Percentiles rank a stretch among this genome's conserved stretches.
phyloP scores from a whole-genome alignment of 257 asterid species.

The Cinchona pubescens region DNA sequence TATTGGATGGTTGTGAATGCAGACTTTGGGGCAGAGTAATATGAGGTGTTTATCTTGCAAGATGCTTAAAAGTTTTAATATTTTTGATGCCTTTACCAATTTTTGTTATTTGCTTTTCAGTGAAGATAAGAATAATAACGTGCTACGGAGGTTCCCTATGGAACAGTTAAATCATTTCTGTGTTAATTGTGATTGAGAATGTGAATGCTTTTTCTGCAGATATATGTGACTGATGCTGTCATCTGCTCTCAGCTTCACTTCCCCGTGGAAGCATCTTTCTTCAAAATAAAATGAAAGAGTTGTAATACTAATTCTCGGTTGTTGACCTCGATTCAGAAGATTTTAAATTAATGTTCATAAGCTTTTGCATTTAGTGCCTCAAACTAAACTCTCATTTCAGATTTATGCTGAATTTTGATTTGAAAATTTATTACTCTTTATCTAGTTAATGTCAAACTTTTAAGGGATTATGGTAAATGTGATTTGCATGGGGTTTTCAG shows the following conservation, averaged over 20 bases:
- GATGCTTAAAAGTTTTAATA: not conserved
- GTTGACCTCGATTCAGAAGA: not conserved
- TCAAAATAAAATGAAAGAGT: not conserved
- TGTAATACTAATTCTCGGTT: not conserved
- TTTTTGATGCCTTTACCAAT: not conserved
- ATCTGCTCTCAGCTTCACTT: not conserved
- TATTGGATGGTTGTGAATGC: not conserved
- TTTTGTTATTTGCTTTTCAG: not conserved
- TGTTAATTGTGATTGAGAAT: not conserved
- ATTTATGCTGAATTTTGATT: not conserved
- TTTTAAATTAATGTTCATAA: not conserved
- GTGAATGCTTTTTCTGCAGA: not conserved
- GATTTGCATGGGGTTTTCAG: constrained; percentile 47
- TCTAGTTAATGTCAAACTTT: not conserved
- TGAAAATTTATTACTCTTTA: not conserved
- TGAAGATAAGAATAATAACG: not conserved
- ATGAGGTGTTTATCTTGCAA: not conserved
- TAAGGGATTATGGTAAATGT: constrained; percentile 5
- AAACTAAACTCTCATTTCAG: not conserved
- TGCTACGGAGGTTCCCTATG: not conserved
- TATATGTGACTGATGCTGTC: not conserved
- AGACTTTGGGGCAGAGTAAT: not conserved
- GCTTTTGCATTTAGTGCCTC: not conserved
- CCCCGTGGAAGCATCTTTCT: not conserved
- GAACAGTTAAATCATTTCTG: not conserved